Evolutionary conservation across 805 yeast species (phyloP).

Genomic region (Kurtzmaniella cleridarum): DNA sequence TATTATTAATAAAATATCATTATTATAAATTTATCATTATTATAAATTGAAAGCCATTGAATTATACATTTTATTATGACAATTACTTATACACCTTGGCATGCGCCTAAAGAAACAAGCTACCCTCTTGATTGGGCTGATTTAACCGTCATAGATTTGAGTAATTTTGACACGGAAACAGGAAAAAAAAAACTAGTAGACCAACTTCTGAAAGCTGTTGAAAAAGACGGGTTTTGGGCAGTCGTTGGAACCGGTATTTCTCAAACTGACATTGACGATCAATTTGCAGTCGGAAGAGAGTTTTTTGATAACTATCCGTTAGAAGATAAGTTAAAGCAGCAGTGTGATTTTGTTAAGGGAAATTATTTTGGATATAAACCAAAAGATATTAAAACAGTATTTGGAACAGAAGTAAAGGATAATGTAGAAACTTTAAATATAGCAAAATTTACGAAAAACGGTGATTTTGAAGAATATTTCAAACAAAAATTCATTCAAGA

Average conservation of each 20-base stretch:
- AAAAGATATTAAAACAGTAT: constrained; percentile 24
- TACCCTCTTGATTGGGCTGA: constrained; percentile 28
- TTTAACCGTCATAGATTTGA: constrained; percentile 20
- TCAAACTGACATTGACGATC: constrained; percentile 19
- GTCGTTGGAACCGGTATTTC: constrained; percentile 19
- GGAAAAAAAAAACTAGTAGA: constrained; percentile 22
- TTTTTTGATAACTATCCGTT: constrained; percentile 20
- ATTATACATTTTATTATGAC: too few species aligned
- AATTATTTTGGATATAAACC: constrained; percentile 29
- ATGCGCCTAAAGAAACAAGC: constrained; percentile 19
- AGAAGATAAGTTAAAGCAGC: constrained; percentile 20
- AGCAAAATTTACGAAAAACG: constrained; percentile 24
- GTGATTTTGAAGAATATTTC: constrained; percentile 13
- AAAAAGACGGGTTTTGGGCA: constrained; percentile 29
- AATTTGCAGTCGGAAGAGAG: constrained; percentile 22
- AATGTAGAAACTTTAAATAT: constrained; percentile 26
- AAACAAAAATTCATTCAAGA: constrained; percentile 18
- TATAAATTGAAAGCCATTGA: too few species aligned
- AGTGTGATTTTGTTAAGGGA: constrained; percentile 22
- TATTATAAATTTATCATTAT: too few species aligned
- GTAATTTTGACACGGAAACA: constrained; percentile 19
- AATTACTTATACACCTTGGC: constrained; percentile 12
- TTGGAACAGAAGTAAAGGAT: constrained; percentile 24
- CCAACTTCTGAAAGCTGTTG: constrained; percentile 20
- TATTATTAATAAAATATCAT: too few species aligned